Conservation (phyloP, 768 basidiomycete genomes). For the Leucogyrophana mollusca region DNA sequence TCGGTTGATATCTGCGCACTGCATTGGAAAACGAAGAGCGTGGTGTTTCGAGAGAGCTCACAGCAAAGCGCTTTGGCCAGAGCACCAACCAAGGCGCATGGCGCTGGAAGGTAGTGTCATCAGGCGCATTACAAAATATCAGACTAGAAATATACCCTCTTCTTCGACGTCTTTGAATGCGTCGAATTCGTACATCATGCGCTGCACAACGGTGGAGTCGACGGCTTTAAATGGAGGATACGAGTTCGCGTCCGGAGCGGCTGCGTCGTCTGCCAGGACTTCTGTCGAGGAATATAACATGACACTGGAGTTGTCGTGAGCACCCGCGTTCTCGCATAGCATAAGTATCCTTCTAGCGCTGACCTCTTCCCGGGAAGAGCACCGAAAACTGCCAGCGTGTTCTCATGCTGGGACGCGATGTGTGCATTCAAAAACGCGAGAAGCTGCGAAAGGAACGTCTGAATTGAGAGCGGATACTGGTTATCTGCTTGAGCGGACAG, state of each 20-base stretch:
- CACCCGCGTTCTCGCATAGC: background rate
- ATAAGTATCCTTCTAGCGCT: slow-evolving; percentile 12
- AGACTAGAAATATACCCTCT: slow-evolving; percentile 35
- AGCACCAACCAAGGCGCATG: slow-evolving; percentile 80
- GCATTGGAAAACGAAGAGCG: slow-evolving; percentile 29
- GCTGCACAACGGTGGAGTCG: slow-evolving; percentile 60
- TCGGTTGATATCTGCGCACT: slow-evolving; percentile 66
- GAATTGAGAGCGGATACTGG: slow-evolving; percentile 57
- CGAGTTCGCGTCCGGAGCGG: slow-evolving; percentile 66
- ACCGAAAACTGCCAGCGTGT: slow-evolving; percentile 88
- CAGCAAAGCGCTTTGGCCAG: slow-evolving; percentile 92
- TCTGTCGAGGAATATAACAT: slow-evolving; percentile 76
- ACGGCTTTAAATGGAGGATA: slow-evolving; percentile 84
- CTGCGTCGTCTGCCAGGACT: slow-evolving; percentile 32
- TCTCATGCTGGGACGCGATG: slow-evolving; percentile 87
- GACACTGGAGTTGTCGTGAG: slow-evolving; percentile 41
- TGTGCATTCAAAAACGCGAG: slow-evolving; percentile 93
- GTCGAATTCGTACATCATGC: slow-evolving; percentile 63
- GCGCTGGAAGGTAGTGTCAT: slow-evolving; percentile 35
- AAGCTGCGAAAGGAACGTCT: slow-evolving; percentile 77
- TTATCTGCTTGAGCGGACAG: slow-evolving; percentile 53
- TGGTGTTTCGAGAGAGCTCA: slow-evolving; percentile 31
- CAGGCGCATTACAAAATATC: no score
- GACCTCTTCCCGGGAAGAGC: slow-evolving; percentile 85
- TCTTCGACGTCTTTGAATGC: slow-evolving; percentile 45